A percentile compares a stretch with the other conserved stretches of the same genome.
Evolutionary conservation across 495 filamentous ascomycete species (phyloP).

Genomic region (Neurospora pannonica): DNA sequence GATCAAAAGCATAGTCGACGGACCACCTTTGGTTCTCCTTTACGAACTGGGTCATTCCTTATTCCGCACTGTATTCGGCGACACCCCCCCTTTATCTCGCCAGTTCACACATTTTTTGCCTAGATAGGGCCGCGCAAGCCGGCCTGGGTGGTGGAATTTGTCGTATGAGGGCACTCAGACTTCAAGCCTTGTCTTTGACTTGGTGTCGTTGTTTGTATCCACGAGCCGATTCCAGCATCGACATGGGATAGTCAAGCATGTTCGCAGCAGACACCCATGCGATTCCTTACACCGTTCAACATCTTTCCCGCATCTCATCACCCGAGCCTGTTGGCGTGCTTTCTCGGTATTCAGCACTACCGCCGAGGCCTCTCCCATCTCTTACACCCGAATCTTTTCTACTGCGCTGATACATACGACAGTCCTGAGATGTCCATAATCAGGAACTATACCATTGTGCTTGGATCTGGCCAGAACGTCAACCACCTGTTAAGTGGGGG

Average conservation of each 20-base stretch:
- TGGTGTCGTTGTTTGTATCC: neutral
- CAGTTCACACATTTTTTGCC: neutral
- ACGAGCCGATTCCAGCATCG: neutral
- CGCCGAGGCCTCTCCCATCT: neutral
- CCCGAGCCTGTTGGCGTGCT: neutral
- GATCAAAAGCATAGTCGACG: conserved; percentile 30
- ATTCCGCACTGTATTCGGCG: conserved; percentile 16
- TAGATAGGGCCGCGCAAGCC: neutral
- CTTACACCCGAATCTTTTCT: neutral
- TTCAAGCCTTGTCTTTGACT: neutral
- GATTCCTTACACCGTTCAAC: neutral
- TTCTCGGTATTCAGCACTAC: neutral
- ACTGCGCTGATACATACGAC: neutral
- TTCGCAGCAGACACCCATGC: neutral
- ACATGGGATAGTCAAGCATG: neutral
- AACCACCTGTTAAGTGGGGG: neutral
- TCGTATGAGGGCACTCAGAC: neutral
- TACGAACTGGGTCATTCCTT: conserved; percentile 22
- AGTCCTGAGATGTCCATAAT: neutral
- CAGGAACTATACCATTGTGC: neutral
- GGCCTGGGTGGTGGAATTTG: neutral
- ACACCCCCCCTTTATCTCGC: neutral
- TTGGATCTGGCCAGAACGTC: neutral
- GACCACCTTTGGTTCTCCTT: conserved; percentile 26
- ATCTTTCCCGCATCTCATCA: neutral